Percentiles rank a stretch among this genome's conserved stretches.
Conservation (phyloP, 306 rosid genomes). For the Mucuna pruriens region DNA sequence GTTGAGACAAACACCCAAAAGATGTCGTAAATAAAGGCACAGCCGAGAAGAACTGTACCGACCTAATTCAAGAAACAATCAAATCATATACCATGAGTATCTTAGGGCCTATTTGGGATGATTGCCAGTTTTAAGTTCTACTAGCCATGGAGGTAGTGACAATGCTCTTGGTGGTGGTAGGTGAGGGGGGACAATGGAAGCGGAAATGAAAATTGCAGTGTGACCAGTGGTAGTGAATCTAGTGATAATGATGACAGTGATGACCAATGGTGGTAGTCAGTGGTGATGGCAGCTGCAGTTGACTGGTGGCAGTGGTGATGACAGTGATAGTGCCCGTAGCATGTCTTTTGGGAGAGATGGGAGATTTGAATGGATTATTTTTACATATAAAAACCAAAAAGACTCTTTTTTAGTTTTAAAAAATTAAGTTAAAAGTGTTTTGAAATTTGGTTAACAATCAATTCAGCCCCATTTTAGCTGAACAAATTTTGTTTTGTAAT, state of each 20-base stretch:
- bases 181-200: neutral
- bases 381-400: neutral
- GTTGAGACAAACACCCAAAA: slow-evolving; percentile 95
- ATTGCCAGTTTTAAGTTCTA: neutral
- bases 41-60: slow-evolving; percentile 88
- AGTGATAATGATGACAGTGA: too few species aligned
- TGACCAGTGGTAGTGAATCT: too few species aligned
- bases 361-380: neutral
- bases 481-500: neutral
- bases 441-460: neutral
- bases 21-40: slow-evolving; percentile 88
- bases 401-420: neutral
- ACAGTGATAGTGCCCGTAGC: neutral
- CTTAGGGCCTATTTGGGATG: neutral
- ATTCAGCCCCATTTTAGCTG: neutral
- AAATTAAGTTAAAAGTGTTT: neutral
- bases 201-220: neutral
- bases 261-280: neutral
- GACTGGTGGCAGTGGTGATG: neutral
- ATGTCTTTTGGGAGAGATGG: neutral
- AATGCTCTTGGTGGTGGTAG: too few species aligned
- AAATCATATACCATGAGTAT: slow-evolving; percentile 36
- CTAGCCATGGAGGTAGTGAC: neutral
- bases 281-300: neutral
- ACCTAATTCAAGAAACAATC: slow-evolving; percentile 60